Percentiles rank a stretch among this genome's conserved stretches.
These are phyloP conservation scores for Euphorbia tirucalli DNA, from an alignment of 345 rosid species.

Conservation along the genomic window DNA sequence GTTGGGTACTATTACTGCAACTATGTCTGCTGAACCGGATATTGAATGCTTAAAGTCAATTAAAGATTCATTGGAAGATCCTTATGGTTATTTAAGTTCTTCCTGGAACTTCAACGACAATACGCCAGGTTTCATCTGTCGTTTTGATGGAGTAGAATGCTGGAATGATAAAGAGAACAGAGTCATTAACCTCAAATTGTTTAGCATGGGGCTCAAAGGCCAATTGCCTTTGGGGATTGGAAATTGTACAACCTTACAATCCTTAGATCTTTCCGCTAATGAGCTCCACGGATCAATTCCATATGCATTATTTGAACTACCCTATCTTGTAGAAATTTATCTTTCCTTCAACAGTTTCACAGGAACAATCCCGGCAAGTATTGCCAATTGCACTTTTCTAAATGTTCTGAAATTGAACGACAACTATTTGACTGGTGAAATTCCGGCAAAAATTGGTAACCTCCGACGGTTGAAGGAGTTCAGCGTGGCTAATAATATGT, in stretches of 20 bases:
- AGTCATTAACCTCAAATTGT: conserved; percentile 15
- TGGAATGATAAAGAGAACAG: not conserved
- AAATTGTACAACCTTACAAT: conserved; percentile 21
- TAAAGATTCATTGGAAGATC: not conserved
- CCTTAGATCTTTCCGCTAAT: conserved; percentile 15
- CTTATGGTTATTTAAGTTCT: not conserved
- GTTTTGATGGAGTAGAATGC: conserved; percentile 21
- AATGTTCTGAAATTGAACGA: conserved; percentile 8
- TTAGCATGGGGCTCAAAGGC: conserved; percentile 23
- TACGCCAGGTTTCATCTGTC: conserved; percentile 16
- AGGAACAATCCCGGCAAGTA: conserved; percentile 18
- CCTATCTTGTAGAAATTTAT: not conserved
- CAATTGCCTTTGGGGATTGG: conserved; percentile 20
- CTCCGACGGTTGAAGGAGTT: conserved; percentile 2
- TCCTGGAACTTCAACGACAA: conserved; percentile 20
- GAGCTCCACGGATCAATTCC: conserved; percentile 21
- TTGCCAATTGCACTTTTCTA: conserved; percentile 15
- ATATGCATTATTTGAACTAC: conserved; percentile 8
- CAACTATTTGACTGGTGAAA: conserved; percentile 19
- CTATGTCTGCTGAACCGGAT: not conserved
- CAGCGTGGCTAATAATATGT: conserved; percentile 19
- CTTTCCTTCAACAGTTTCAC: conserved; percentile 26
- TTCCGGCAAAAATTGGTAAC: conserved; percentile 9
- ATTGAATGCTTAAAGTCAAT: conserved; percentile 4
- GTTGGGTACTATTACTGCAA: not conserved